Evolutionary conservation across 2,329 filamentous ascomycete species (phyloP), one percentile per base, ranked within the genome.

Genomic region (Cytospora schulzeri): DNA sequence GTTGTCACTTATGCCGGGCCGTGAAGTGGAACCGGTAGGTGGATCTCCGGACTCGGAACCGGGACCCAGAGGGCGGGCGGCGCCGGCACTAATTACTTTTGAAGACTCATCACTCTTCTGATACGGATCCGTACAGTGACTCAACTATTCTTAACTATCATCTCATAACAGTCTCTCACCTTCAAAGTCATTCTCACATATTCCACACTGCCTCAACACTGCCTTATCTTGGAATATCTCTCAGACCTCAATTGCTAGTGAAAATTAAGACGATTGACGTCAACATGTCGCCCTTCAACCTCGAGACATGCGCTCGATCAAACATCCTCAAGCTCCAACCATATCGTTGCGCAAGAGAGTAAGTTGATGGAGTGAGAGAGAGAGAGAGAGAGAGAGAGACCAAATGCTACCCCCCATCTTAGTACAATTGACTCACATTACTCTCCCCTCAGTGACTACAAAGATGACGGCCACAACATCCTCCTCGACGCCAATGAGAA

Each of bases 401-500:
- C n/a, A n/a, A 54, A 31, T 58, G 17, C 35, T 26, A 26, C 29
- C 50, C 35, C 15, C 35, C n/a, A n/a, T 3, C 1, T 29, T 14
- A 2, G 7, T 7, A 9, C 51, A 17, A 4, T 26, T 28, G 51
- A 26, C 62, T 63, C 55, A 52, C 62, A 66, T 12, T 53, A 38
- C 48, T 5, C 19, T 31, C 41, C 22, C 41, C 41, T 58, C 74
- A 96, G 92, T 80, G 95, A 99, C 85, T 98, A 99, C 85, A 97
- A 99, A 81, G 94, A 99, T 76, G 91, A 99, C 75, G 95, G 95
- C 70, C 94, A 88, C 65, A 98, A 98, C 74, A 88, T 98, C 72
- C 89, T 99, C 60, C 90, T 99, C 69, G 95, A 99, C 76, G 95
- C 95, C 71, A 99, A 99, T 73, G 95, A 99, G 80, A 99, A 99